phyloP scores from a whole-genome alignment of 192 early-diverging fungal species.

The Gonapodya prolifera region DNA sequence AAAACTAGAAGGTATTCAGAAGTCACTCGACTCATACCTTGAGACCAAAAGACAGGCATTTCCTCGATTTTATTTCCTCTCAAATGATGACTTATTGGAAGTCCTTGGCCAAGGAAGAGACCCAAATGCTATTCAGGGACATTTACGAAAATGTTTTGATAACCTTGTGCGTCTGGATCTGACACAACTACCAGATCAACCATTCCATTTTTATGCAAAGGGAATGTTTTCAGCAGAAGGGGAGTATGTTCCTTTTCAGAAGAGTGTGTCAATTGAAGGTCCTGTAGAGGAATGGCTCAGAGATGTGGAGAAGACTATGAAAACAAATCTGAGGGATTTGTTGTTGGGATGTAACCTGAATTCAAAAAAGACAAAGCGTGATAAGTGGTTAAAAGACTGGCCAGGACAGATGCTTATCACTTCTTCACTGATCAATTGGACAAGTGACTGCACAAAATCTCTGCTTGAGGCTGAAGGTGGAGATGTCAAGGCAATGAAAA shows the following conservation, averaged over 20 bases:
- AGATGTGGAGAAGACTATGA: slow-evolving; percentile 38
- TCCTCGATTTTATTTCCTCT: slow-evolving; percentile 54
- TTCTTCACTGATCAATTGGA: slow-evolving; percentile 55
- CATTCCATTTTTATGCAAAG: slow-evolving; percentile 38
- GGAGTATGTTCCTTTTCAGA: slow-evolving; percentile 41
- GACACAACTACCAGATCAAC: slow-evolving; percentile 18
- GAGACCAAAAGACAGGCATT: slow-evolving; percentile 52
- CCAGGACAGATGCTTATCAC: slow-evolving; percentile 51
- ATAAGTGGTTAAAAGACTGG: slow-evolving; percentile 57
- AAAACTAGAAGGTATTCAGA: slow-evolving; percentile 47
- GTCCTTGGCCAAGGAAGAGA: slow-evolving; percentile 54
- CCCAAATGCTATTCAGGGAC: slow-evolving; percentile 37
- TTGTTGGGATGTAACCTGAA: slow-evolving; percentile 38
- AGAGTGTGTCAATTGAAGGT: slow-evolving; percentile 41
- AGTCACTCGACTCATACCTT: slow-evolving; percentile 48
- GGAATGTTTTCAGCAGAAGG: slow-evolving; percentile 51
- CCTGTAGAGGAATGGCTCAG: slow-evolving; percentile 53
- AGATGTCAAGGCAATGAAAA: slow-evolving; percentile 51
- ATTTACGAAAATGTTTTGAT: slow-evolving; percentile 48
- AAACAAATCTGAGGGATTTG: slow-evolving; percentile 30
- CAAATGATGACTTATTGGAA: slow-evolving; percentile 44
- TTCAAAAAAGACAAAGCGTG: slow-evolving; percentile 53
- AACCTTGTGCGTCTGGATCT: slow-evolving; percentile 40
- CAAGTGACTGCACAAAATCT: slow-evolving; percentile 47
- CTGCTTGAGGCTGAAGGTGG: slow-evolving; percentile 49